phyloP scores from a whole-genome alignment of 1,284 basidiomycete species.

The Phaffia rhodozyma region DNA sequence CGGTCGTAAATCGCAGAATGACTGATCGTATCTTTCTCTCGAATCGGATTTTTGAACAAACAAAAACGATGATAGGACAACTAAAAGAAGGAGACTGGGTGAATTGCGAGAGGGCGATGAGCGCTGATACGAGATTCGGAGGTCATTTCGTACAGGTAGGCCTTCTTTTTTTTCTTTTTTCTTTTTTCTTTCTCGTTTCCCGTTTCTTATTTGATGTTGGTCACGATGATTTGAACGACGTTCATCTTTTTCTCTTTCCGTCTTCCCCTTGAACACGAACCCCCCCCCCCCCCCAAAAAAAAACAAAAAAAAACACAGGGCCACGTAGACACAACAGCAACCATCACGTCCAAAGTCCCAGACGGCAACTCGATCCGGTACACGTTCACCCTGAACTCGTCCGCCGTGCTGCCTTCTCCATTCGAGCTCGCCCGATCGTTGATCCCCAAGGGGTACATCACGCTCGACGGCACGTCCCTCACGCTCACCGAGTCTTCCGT shows the following conservation, averaged over 20 bases:
- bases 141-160: constrained; percentile 93
- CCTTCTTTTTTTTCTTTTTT: neutral
- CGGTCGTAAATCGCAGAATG: too few species aligned
- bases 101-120: constrained; percentile 93
- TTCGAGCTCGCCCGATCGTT: too few species aligned
- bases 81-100: constrained; percentile 67
- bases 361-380: constrained; percentile 84
- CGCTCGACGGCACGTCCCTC: constrained; percentile 87
- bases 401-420: constrained; percentile 25
- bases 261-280: too few species aligned
- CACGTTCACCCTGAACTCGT: constrained; percentile 59
- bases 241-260: neutral
- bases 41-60: too few species aligned
- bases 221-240: neutral
- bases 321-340: constrained; percentile 84
- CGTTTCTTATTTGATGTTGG: neutral
- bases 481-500: constrained; percentile 83
- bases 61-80: too few species aligned
- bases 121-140: constrained; percentile 78
- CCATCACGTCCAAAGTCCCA: constrained; percentile 48
- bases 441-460: constrained; percentile 92
- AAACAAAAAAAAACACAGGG: too few species aligned
- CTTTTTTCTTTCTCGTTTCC: neutral
- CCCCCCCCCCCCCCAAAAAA: too few species aligned
- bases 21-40: too few species aligned